Evolutionary conservation across 2,329 filamentous ascomycete genomes (phyloP).

Genomic region (Teratosphaeria destructans): DNA sequence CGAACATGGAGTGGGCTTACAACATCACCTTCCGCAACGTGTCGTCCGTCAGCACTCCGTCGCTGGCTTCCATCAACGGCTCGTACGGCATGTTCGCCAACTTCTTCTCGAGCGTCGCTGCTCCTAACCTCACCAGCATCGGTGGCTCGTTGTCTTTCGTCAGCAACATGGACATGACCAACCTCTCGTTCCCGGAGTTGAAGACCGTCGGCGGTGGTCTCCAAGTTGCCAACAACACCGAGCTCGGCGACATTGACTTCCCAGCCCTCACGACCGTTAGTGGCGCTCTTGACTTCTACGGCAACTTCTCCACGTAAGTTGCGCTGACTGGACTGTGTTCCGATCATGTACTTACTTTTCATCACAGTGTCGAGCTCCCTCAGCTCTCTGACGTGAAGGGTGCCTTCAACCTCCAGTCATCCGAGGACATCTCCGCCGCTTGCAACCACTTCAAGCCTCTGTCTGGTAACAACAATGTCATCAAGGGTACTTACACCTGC

Average conservation of each 20-base stretch:
- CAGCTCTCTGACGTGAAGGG: constrained; percentile 36
- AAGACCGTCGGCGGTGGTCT: constrained; percentile 65
- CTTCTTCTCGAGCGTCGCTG: constrained; percentile 51
- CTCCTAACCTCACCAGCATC: constrained; percentile 61
- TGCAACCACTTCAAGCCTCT: constrained; percentile 34
- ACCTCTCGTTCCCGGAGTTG: constrained; percentile 65
- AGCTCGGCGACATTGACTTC: constrained; percentile 57
- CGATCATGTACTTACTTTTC: not conserved
- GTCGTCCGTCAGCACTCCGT: constrained; percentile 61
- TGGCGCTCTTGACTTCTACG: constrained; percentile 76
- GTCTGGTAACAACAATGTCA: constrained; percentile 29
- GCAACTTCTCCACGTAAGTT: constrained; percentile 72
- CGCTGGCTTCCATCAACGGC: constrained; percentile 61
- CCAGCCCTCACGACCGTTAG: constrained; percentile 56
- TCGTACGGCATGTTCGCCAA: constrained; percentile 79
- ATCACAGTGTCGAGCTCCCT: constrained; percentile 57
- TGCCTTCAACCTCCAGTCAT: constrained; percentile 42
- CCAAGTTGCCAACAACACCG: constrained; percentile 83
- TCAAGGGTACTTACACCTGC: constrained; percentile 37
- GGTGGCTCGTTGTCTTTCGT: constrained; percentile 48
- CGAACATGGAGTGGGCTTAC: constrained; percentile 65
- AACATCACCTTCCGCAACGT: constrained; percentile 79
- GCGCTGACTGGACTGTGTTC: not conserved
- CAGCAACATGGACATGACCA: constrained; percentile 49
- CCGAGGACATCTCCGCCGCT: constrained; percentile 28